Evolutionary conservation across 2,329 filamentous ascomycete species (phyloP), one percentile per base, ranked within the genome.

Genomic region (Nothophoma quercina): DNA sequence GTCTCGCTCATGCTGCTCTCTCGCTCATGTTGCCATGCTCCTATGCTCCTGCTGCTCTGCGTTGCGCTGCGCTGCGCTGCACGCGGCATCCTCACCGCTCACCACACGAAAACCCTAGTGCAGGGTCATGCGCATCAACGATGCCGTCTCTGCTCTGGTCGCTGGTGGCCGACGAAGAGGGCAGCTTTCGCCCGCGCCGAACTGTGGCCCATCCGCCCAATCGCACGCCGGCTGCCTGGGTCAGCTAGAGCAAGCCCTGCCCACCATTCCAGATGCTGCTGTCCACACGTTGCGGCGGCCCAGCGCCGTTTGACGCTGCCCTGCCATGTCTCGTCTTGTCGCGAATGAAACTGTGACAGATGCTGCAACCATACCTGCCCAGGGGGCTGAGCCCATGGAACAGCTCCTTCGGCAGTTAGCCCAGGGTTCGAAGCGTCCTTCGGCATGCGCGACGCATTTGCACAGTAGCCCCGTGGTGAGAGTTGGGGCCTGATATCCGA

Each of bases 371-470:
- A 39, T 30, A 29, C n/a, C 42, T n/a, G 18, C 9, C 30, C 49
- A 42, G 34, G 18, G 25, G n/a, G 34, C 22, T 32, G 33, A 8
- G 21, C 21, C 48, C 16, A 41, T 45, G 28, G 22, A 51, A 46
- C 42, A 30, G 12, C 22, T 12, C 35, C 49, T 41, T 46, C 49
- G 48, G 48, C 41, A 45, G 25, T 51, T 45, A 18, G 29, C 28
- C 41, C 35, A 41, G 23, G 30, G 26, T 47, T 16, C n/a, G n/a
- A 33, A 32, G 15, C 50, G 13, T 39, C 51, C 30, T 22, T 51
- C 60, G 60, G 60, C 54, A 48, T 49, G 54, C 35, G 38, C 35
- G 42, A 58, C 60, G 39, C 54, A 48, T 59, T 56, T 40, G 60
- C 60, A 39, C 45, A 26, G 21, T 44, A 21, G 35, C 19, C 55